Evolutionary conservation across 2,329 filamentous ascomycete species (phyloP).

Genomic region (Coleophoma eucalyptorum): DNA sequence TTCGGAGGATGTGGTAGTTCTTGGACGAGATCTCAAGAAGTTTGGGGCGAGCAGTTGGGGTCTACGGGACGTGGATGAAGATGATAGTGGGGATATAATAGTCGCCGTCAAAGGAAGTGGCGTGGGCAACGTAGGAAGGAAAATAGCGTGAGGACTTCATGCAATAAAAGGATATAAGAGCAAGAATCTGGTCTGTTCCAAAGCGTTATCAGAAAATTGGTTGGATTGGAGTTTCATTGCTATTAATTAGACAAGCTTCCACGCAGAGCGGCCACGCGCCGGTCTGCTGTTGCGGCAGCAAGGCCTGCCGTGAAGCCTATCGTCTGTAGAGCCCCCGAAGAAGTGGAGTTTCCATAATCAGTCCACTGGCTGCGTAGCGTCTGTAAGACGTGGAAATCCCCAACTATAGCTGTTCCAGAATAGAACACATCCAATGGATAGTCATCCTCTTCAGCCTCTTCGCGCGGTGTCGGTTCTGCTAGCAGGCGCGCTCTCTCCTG

Average conservation of each 20-base stretch:
- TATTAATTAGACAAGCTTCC: slow-evolving; percentile 8
- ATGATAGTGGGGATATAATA: slow-evolving; percentile 64
- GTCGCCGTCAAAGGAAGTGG: slow-evolving; percentile 90
- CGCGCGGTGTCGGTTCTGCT: slow-evolving; percentile 14
- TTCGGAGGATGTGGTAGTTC: slow-evolving; percentile 72
- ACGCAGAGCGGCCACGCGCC: slow-evolving; percentile 20
- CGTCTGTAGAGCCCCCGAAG: slow-evolving; percentile 20
- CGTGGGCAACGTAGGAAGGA: slow-evolving; percentile 91
- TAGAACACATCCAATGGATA: slow-evolving; percentile 25
- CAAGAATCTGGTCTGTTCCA: not conserved
- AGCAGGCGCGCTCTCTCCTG: slow-evolving; percentile 17
- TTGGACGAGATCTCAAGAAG: slow-evolving; percentile 81
- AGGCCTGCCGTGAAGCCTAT: slow-evolving; percentile 23
- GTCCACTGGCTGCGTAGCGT: slow-evolving; percentile 24
- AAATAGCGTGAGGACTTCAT: slow-evolving; percentile 56
- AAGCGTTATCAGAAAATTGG: too few relatives aligned
- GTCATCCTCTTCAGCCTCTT: slow-evolving; percentile 16
- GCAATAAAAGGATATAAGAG: not conserved
- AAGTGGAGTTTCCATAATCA: slow-evolving; percentile 22
- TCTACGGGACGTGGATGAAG: slow-evolving; percentile 68
- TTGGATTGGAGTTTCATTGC: too few relatives aligned
- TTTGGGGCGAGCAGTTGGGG: slow-evolving; percentile 94
- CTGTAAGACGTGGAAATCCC: slow-evolving; percentile 27
- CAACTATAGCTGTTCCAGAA: slow-evolving; percentile 24
- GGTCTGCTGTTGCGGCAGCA: slow-evolving; percentile 17